Conservation (phyloP, 1,284 basidiomycete species). For the Trichosporon sp. region DNA sequence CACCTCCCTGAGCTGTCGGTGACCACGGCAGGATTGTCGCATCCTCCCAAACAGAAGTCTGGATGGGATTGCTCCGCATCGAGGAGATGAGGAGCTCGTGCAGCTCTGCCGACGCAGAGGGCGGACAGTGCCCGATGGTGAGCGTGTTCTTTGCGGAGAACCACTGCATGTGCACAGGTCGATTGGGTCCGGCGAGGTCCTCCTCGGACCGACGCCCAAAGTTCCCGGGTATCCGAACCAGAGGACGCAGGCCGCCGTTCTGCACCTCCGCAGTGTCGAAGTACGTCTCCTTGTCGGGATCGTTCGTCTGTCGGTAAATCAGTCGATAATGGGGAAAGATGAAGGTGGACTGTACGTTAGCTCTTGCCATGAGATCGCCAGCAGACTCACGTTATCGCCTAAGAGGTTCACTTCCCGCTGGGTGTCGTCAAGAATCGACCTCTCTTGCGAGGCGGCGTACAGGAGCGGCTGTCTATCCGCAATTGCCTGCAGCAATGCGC, state of each 20-base stretch:
- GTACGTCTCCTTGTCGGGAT: neutral
- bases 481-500: neutral
- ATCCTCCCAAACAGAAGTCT: conserved; percentile 32
- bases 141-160: neutral
- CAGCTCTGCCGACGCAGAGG: neutral
- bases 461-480: neutral
- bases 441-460: neutral
- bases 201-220: neutral
- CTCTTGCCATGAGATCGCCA: too few species aligned
- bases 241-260: neutral
- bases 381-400: conserved; percentile 13
- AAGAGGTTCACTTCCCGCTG: neutral
- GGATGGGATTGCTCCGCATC: conserved; percentile 32
- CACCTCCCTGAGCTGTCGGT: neutral
- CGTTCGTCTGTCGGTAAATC: neutral
- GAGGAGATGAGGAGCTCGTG: conserved; percentile 27
- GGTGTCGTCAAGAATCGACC: neutral
- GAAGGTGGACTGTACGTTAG: conserved; percentile 12
- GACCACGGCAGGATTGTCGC: conserved; percentile 28
- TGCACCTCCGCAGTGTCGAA: conserved; percentile 3
- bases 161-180: neutral
- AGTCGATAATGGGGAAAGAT: conserved; percentile 24
- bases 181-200: neutral
- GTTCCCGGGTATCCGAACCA: neutral
- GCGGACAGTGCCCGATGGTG: neutral